Conservation (phyloP, 73 alveolate genomes). For the Paramecium pentaurelia region DNA sequence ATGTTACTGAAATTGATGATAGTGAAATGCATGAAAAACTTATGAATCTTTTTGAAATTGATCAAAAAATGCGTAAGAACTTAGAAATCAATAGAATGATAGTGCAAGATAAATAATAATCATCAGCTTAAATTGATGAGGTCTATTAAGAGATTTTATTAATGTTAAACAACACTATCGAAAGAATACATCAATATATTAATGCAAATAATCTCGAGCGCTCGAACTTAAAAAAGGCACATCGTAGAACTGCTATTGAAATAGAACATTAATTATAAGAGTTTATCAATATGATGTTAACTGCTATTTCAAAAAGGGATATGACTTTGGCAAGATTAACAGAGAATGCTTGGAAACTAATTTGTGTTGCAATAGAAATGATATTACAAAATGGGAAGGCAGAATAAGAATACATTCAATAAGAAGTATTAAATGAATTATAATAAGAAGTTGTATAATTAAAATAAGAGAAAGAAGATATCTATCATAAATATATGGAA, state of each 20-base stretch:
- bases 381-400: not conserved
- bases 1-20: not conserved
- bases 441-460: not conserved
- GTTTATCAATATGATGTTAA: not conserved
- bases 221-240: not conserved
- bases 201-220: not conserved
- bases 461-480: not conserved
- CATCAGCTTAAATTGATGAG: not conserved
- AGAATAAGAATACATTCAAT: not conserved
- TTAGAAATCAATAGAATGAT: not conserved
- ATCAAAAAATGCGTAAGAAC: not conserved
- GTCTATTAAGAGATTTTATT: not conserved
- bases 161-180: not conserved
- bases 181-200: not conserved
- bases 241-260: constrained; percentile 9
- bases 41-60: not conserved
- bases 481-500: not conserved
- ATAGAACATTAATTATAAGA: not conserved
- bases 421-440: constrained; percentile 13
- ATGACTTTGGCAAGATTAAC: not conserved
- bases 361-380: not conserved
- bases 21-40: not conserved
- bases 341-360: constrained; percentile 15
- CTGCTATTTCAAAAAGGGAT: constrained; percentile 6
- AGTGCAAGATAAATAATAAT: not conserved